Evolutionary conservation across 805 yeast species (phyloP).

Genomic region (Grigorovia jiainica): DNA sequence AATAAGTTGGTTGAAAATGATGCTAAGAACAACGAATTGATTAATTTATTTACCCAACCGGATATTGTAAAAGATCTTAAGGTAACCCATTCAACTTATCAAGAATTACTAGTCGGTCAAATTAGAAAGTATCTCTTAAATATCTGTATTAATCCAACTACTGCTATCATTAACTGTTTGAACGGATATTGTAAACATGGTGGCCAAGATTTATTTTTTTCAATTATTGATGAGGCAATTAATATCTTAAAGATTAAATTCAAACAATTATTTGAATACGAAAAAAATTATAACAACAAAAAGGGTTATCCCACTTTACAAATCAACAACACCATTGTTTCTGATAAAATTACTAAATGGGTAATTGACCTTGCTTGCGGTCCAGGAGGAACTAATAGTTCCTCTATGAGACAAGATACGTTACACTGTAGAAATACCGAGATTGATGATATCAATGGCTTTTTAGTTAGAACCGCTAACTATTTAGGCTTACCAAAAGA

Average conservation of each 20-base stretch:
- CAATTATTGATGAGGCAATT: slow-evolving; percentile 30
- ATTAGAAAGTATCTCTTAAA: slow-evolving; percentile 71
- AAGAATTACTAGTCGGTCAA: slow-evolving; percentile 49
- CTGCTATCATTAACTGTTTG: slow-evolving; percentile 65
- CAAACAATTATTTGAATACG: slow-evolving; percentile 23
- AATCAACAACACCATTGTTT: slow-evolving; percentile 22
- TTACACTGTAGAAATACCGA: slow-evolving; percentile 52
- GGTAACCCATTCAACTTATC: slow-evolving; percentile 31
- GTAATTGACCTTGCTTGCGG: slow-evolving; percentile 35
- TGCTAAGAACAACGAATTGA: slow-evolving; percentile 17
- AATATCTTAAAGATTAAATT: slow-evolving; percentile 23
- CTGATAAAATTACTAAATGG: slow-evolving; percentile 27
- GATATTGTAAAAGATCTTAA: slow-evolving; percentile 20
- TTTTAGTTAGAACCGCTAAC: slow-evolving; percentile 48
- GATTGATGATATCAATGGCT: slow-evolving; percentile 78
- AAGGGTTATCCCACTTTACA: slow-evolving; percentile 23
- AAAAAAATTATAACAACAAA: slow-evolving; percentile 11
- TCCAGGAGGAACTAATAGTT: slow-evolving; percentile 45
- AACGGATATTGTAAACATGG: slow-evolving; percentile 67
- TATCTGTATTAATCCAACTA: slow-evolving; percentile 74
- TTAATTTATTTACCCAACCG: slow-evolving; percentile 21
- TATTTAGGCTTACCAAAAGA: slow-evolving; percentile 29
- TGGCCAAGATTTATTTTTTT: slow-evolving; percentile 28
- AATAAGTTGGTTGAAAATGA: slow-evolving; percentile 8
- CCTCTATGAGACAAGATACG: slow-evolving; percentile 48